Conservation (phyloP, 1,284 basidiomycete genomes). For the Naganishia liquefaciens region DNA sequence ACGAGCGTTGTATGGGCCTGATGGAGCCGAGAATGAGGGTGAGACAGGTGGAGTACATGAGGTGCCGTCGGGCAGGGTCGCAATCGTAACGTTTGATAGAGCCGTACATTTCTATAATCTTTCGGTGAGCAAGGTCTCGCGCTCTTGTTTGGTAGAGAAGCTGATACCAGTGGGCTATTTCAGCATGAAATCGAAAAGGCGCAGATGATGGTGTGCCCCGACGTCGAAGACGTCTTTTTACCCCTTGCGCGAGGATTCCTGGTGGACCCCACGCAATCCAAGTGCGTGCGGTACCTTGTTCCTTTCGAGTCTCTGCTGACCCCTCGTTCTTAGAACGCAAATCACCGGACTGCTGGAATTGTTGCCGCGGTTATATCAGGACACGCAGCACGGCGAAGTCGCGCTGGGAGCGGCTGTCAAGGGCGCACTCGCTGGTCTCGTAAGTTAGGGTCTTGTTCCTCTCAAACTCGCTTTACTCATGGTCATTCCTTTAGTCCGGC, state of each 20-base stretch:
- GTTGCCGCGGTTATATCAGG: constrained; percentile 67
- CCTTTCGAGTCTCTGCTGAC: background rate
- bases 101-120: constrained; percentile 88
- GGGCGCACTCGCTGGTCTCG: constrained; percentile 71
- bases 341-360: constrained; percentile 58
- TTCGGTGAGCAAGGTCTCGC: constrained; percentile 62
- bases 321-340: constrained; percentile 40
- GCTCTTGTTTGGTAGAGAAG: background rate
- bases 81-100: constrained; percentile 81
- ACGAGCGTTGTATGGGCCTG: constrained; percentile 68
- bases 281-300: constrained; percentile 55
- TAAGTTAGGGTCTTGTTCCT: constrained; percentile 51
- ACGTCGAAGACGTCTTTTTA: constrained; percentile 86
- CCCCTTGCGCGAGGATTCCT: constrained; percentile 77
- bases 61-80: constrained; percentile 58
- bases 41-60: constrained; percentile 49
- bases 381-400: constrained; percentile 60
- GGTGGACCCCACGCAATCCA: constrained; percentile 71
- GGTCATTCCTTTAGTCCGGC: constrained; percentile 60
- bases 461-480: constrained; percentile 11
- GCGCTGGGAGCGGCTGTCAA: constrained; percentile 79
- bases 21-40: constrained; percentile 49
- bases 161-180: constrained; percentile 20
- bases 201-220: constrained; percentile 80
- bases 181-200: constrained; percentile 64